Conservation (phyloP, 192 early-diverging fungal species). For the Coemansia sp. region DNA sequence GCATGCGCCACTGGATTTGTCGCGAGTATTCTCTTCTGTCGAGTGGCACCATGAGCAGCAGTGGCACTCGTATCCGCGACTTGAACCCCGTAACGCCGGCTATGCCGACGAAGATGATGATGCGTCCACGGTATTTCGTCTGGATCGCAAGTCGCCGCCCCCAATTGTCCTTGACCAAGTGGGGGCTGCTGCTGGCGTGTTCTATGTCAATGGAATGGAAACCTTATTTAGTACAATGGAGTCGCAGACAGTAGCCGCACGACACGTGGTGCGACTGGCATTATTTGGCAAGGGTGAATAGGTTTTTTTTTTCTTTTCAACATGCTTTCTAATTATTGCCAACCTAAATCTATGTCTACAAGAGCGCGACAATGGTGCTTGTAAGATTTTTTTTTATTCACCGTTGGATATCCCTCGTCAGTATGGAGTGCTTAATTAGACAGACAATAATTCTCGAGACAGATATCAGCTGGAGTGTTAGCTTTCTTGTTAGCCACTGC, state of each 20-base stretch:
- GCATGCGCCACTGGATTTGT: constrained; percentile 21
- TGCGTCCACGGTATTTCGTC: background rate
- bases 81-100: constrained; percentile 25
- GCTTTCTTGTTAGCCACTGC: background rate
- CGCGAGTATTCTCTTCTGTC: background rate
- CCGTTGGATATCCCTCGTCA: background rate
- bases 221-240: constrained; percentile 42
- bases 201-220: constrained; percentile 43
- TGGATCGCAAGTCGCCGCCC: constrained; percentile 7
- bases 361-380: background rate
- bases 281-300: constrained; percentile 13
- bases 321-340: background rate
- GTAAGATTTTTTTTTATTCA: background rate
- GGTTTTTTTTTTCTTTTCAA: background rate
- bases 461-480: background rate
- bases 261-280: constrained; percentile 28
- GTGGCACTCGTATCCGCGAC: constrained; percentile 34
- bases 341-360: background rate
- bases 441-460: background rate
- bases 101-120: background rate
- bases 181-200: constrained; percentile 12
- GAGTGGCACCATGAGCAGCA: constrained; percentile 27
- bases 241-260: constrained; percentile 42
- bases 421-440: background rate
- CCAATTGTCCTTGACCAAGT: constrained; percentile 29